Percentiles rank a stretch among this genome's conserved stretches.
phyloP scores from a whole-genome alignment of 208 protist species.

The Leishmania guyanensis region DNA sequence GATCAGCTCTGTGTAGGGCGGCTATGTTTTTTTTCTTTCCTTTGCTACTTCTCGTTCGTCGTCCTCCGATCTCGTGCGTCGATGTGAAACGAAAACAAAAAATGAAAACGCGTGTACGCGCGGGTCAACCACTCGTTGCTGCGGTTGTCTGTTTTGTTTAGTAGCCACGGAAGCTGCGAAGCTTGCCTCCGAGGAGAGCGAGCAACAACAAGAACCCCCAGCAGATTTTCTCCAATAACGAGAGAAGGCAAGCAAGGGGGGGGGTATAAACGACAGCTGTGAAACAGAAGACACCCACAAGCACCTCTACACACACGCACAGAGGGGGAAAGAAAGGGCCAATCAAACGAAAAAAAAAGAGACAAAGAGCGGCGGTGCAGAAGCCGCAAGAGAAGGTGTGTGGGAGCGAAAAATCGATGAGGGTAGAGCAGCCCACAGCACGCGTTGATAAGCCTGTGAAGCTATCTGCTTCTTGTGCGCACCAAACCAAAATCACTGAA shows the following conservation, averaged over 20 bases:
- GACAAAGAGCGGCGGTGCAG: background rate
- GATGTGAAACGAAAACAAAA: background rate
- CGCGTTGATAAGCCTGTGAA: no score
- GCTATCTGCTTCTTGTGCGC: background rate
- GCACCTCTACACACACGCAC: background rate
- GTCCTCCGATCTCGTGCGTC: background rate
- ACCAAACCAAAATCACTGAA: background rate
- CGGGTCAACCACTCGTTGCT: background rate
- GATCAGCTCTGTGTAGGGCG: background rate
- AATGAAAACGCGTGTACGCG: background rate
- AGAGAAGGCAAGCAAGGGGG: background rate
- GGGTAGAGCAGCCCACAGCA: no score
- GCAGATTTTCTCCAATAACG: background rate
- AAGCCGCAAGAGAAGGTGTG: background rate
- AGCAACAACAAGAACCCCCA: no score
- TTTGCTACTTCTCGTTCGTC: background rate
- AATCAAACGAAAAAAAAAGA: conserved; percentile 11
- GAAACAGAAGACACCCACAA: background rate
- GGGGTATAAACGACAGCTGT: background rate
- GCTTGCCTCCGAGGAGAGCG: background rate
- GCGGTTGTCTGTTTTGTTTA: no score
- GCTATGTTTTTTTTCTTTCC: background rate
- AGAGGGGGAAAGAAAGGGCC: background rate
- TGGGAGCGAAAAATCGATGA: background rate
- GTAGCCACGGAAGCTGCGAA: background rate